phyloP scores from a whole-genome alignment of 2,329 filamentous ascomycete species.

The Sclerotinia nivalis region DNA sequence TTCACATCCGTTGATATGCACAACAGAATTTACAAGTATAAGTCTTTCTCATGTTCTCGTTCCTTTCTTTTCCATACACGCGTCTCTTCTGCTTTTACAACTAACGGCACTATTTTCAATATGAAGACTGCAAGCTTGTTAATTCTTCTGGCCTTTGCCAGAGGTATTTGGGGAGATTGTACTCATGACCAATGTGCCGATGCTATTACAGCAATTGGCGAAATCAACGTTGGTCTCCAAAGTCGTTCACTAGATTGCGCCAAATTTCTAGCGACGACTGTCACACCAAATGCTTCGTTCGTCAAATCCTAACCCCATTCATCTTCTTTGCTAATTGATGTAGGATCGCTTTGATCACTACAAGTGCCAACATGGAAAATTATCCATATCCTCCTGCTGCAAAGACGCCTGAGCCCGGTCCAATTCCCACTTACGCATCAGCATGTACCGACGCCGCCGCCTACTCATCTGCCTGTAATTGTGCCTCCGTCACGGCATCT shows the following conservation, averaged over 20 bases:
- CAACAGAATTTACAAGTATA: slow-evolving; percentile 16
- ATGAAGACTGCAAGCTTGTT: slow-evolving; percentile 22
- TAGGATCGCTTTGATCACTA: slow-evolving; percentile 12
- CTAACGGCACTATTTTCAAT: not conserved
- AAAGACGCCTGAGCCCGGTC: not conserved
- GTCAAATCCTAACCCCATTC: not conserved
- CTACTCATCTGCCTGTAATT: slow-evolving; percentile 22
- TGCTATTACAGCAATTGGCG: slow-evolving; percentile 18
- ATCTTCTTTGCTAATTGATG: not conserved
- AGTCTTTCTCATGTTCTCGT: slow-evolving; percentile 8
- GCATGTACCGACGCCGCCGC: slow-evolving; percentile 6
- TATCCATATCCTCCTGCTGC: not conserved
- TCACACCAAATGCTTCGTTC: slow-evolving; percentile 21
- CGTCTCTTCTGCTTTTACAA: not conserved
- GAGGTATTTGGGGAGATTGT: slow-evolving; percentile 7
- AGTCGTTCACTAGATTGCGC: slow-evolving; percentile 22
- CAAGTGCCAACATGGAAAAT: slow-evolving; percentile 13
- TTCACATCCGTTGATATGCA: slow-evolving; percentile 13
- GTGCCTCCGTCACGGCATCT: not conserved
- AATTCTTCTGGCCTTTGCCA: slow-evolving; percentile 10
- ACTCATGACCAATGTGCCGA: slow-evolving; percentile 15
- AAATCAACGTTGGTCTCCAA: slow-evolving; percentile 14
- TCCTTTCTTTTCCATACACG: not conserved
- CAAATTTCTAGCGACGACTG: not conserved
- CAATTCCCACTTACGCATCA: slow-evolving; percentile 21